phyloP scores from a whole-genome alignment of 352 stramenopile species.

The Pythium chondricola region DNA sequence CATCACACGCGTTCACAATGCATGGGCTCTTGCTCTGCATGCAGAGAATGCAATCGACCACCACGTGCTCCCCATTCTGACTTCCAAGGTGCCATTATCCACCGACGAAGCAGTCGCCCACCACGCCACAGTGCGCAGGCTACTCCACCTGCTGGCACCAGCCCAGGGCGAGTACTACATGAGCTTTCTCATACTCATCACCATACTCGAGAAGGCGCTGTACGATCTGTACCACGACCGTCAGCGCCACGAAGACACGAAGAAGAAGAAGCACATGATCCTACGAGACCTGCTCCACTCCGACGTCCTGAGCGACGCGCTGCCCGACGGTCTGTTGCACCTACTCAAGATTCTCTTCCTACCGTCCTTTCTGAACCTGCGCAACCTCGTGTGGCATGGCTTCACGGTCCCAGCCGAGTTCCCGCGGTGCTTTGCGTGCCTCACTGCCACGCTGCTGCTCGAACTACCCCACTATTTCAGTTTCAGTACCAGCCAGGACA shows the following conservation, averaged over 20 bases:
- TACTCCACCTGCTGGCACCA: conserved; percentile 20
- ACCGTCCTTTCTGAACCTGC: conserved; percentile 52
- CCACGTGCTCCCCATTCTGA: neutral
- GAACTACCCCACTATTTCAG: conserved; percentile 22
- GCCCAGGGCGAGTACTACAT: conserved; percentile 45
- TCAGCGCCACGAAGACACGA: conserved; percentile 18
- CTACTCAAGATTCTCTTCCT: conserved; percentile 53
- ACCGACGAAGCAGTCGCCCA: conserved; percentile 25
- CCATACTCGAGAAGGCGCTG: conserved; percentile 50
- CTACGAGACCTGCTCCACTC: conserved; percentile 55
- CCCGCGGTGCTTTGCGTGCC: conserved; percentile 46
- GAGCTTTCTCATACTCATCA: conserved; percentile 46
- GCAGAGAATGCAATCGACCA: conserved; percentile 24
- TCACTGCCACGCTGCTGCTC: conserved; percentile 43
- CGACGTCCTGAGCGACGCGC: conserved; percentile 18
- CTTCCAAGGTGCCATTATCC: neutral
- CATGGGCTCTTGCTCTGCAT: conserved; percentile 30
- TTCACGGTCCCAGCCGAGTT: conserved; percentile 49
- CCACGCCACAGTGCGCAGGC: conserved; percentile 13
- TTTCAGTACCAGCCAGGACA: neutral
- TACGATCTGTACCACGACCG: conserved; percentile 47
- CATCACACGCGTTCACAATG: neutral
- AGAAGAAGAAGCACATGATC: conserved; percentile 57
- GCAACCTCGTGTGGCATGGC: conserved; percentile 69
- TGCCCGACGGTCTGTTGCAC: conserved; percentile 33